Evolutionary conservation across 2,329 filamentous ascomycete species (phyloP).

Genomic region (Pseudocercospora vitis): DNA sequence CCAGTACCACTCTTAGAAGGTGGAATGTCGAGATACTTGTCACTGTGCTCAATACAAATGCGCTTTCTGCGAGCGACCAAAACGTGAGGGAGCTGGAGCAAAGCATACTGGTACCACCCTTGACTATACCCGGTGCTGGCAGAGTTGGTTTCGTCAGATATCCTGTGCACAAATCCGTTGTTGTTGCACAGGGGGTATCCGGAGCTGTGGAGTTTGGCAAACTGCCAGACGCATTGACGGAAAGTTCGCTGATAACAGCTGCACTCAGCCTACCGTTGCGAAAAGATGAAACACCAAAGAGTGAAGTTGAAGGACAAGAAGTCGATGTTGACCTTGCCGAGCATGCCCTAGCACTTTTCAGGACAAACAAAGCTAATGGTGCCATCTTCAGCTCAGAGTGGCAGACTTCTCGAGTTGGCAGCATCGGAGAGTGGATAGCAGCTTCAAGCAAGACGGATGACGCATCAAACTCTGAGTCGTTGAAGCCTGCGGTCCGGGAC

Average conservation of each 20-base stretch:
- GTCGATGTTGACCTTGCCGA: constrained; percentile 66
- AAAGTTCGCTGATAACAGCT: constrained; percentile 48
- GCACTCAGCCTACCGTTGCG: constrained; percentile 58
- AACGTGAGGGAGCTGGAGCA: constrained; percentile 54
- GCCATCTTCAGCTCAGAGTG: constrained; percentile 38
- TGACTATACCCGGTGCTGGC: constrained; percentile 66
- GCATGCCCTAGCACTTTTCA: constrained; percentile 56
- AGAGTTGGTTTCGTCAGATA: constrained; percentile 68
- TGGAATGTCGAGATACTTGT: constrained; percentile 65
- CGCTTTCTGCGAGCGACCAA: constrained; percentile 26
- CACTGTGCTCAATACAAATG: constrained; percentile 53
- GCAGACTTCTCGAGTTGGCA: constrained; percentile 36
- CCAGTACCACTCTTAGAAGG: constrained; percentile 61
- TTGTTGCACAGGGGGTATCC: constrained; percentile 71
- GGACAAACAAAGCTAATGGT: constrained; percentile 37
- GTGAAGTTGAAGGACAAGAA: constrained; percentile 30
- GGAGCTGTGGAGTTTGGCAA: constrained; percentile 60
- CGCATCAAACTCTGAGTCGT: constrained; percentile 24
- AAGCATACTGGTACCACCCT: constrained; percentile 68
- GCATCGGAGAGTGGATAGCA: constrained; percentile 32
- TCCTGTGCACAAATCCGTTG: constrained; percentile 77
- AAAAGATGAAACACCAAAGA: constrained; percentile 47
- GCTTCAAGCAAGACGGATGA: constrained; percentile 35
- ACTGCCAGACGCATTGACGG: constrained; percentile 38
- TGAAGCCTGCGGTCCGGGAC: constrained; percentile 65